Percentiles rank a stretch among this genome's conserved stretches.
These are phyloP conservation scores for Capsicum pubescens DNA, from an alignment of 257 asterid genomes.

Conservation along the genomic window DNA sequence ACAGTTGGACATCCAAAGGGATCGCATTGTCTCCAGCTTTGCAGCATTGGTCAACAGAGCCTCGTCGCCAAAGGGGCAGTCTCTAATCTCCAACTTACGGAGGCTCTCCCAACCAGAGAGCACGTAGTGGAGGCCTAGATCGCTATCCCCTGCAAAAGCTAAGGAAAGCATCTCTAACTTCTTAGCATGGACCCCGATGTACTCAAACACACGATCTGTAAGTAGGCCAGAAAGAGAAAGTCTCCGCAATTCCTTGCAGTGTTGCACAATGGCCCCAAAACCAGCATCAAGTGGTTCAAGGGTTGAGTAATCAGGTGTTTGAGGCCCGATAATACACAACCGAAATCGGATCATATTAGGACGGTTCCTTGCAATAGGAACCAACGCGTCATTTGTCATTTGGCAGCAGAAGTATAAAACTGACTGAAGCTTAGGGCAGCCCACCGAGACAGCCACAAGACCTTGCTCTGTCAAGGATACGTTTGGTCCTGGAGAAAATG, in stretches of 20 bases:
- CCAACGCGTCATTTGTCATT: conserved; percentile 26
- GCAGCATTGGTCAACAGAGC: conserved; percentile 35
- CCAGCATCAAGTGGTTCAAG: conserved; percentile 26
- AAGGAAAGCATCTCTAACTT: conserved; percentile 35
- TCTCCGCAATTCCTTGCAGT: conserved; percentile 15
- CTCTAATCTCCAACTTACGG: conserved; percentile 13
- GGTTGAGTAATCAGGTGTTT: conserved; percentile 3
- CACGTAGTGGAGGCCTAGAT: neutral
- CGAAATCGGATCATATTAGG: conserved; percentile 7
- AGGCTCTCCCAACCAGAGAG: neutral
- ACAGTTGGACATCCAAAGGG: conserved; percentile 41
- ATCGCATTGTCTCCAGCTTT: conserved; percentile 35
- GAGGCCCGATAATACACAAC: conserved; percentile 20
- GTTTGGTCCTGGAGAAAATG: neutral
- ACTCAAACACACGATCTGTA: conserved; percentile 30
- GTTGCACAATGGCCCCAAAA: conserved; percentile 27
- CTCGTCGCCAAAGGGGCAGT: conserved; percentile 33
- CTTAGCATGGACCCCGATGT: conserved; percentile 36
- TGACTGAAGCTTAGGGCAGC: conserved; percentile 31
- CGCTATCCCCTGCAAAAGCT: conserved; percentile 34
- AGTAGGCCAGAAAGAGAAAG: conserved; percentile 36
- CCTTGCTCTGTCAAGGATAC: neutral
- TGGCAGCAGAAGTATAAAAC: conserved; percentile 30
- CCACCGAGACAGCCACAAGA: neutral
- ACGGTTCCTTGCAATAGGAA: conserved; percentile 13